Base-by-base conservation (phyloP, 805 yeast genomes). In the Metschnikowia amazonensis region DNA sequence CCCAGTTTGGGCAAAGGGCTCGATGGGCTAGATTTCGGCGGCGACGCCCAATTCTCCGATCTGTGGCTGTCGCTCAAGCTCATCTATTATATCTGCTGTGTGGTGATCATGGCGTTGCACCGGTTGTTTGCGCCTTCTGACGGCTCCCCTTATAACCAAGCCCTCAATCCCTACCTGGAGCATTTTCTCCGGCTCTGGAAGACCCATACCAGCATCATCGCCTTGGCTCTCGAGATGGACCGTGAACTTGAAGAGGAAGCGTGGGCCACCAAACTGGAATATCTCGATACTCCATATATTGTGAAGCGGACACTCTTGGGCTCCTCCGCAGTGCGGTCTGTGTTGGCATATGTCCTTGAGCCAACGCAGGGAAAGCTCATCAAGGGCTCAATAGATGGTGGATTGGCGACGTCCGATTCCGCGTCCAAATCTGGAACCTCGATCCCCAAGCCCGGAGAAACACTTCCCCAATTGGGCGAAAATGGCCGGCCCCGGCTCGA, bases 181-280 rank as follows among this genome's bases (percentile, higher is more conserved):
- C 69, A 73, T 38, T 76, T 81, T 48, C 64, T 83, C 8, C 77
- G 78, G 38, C 57, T 79, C 5, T 86, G 94, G 92, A 81, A 82
- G 53, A 73, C 77, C 34, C 79, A 80, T 54, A 82, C 89, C 2
- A 74, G 74, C 47, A 71, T 81, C 2, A 72, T 85, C 1, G 60
- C 78, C 8, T 62, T 80, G 6, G 87, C 88, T 0, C 62, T 85
- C 5, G 86, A 82, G 53, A 65, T 69, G 43, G 76, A 71, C 53
- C 57, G 74, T 35, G 57, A 66, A 35, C 50, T 67, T 21, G 74
- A 68, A 42, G 55, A 57, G 42, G 59, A 60, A 42, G 59, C 60
- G 28, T 60, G 65, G 48, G 61, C 59, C 32, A 47, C 54, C n/a
- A 53, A 58, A 16, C 52, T 52, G 14, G 49, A 47, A 17, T 52